A percentile compares a stretch with the other conserved stretches of the same genome.
phyloP scores from a whole-genome alignment of 2,329 filamentous ascomycete genomes.

The Claviceps maximensis region DNA sequence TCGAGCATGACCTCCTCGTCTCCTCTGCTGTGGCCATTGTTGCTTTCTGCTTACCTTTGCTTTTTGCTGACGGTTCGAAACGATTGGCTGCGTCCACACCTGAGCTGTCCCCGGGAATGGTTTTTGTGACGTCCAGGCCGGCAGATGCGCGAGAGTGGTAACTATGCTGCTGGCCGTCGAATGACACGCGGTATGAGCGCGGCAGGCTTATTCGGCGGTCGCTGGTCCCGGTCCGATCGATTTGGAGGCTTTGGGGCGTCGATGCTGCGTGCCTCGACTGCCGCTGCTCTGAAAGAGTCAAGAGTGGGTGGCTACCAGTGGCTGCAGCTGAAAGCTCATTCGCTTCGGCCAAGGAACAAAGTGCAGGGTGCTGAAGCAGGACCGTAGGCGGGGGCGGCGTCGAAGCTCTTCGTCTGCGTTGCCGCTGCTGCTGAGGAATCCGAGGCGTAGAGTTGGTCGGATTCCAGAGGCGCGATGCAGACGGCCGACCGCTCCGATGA shows the following conservation, averaged over 20 bases:
- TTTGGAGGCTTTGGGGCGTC: conserved; percentile 35
- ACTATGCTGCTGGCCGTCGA: conserved; percentile 36
- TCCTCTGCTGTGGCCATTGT: conserved; percentile 30
- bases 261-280: conserved; percentile 30
- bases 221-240: conserved; percentile 31
- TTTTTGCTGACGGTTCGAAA: not conserved
- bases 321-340: conserved; percentile 25
- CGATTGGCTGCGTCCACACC: not conserved
- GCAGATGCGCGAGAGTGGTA: conserved; percentile 17
- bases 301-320: conserved; percentile 36
- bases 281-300: conserved; percentile 36
- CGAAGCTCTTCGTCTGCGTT: conserved; percentile 33
- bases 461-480: conserved; percentile 44
- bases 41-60: conserved; percentile 40
- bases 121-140: not conserved
- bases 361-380: conserved; percentile 32
- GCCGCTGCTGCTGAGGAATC: conserved; percentile 12
- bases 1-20: conserved; percentile 26
- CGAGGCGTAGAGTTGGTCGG: conserved; percentile 46
- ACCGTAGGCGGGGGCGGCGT: conserved; percentile 40
- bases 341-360: conserved; percentile 23
- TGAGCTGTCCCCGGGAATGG: not conserved
- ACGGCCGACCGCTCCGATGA: conserved; percentile 26
- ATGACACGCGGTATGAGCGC: conserved; percentile 38
- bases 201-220: conserved; percentile 40